These are phyloP conservation scores for Parietaria judaica DNA, from an alignment of 306 rosid genomes.

Conservation along the genomic window DNA sequence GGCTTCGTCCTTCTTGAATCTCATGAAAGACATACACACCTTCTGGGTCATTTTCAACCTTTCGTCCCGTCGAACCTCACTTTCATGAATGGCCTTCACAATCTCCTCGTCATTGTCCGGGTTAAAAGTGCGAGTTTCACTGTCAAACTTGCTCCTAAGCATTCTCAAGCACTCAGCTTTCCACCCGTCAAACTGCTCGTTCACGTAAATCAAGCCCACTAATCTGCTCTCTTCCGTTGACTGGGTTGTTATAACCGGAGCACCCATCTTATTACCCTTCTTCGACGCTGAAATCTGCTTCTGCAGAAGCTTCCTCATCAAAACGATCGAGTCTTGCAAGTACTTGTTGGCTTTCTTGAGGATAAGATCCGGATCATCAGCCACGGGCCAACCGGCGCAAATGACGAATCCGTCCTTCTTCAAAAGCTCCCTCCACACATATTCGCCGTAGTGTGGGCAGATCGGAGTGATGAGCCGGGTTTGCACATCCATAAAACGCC, in stretches of 20 bases:
- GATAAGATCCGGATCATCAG: slow-evolving; percentile 59
- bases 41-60: slow-evolving; percentile 58
- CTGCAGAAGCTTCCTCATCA: slow-evolving; percentile 83
- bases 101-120: slow-evolving; percentile 50
- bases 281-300: slow-evolving; percentile 71
- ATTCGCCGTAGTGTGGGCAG: slow-evolving; percentile 89
- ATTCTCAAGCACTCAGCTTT: slow-evolving; percentile 73
- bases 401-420: slow-evolving; percentile 77
- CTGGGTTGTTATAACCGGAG: slow-evolving; percentile 40
- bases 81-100: slow-evolving; percentile 44
- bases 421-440: slow-evolving; percentile 72
- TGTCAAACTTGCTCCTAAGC: slow-evolving; percentile 49
- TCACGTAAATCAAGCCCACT: slow-evolving; percentile 58
- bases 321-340: slow-evolving; percentile 70
- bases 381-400: slow-evolving; percentile 83
- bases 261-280: slow-evolving; percentile 48
- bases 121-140: slow-evolving; percentile 33
- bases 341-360: slow-evolving; percentile 74
- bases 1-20: slow-evolving; percentile 73
- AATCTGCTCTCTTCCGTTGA: slow-evolving; percentile 37
- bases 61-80: slow-evolving; percentile 50
- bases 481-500: slow-evolving; percentile 87
- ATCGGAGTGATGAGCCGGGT: slow-evolving; percentile 83
- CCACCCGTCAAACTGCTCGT: slow-evolving; percentile 80
- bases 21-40: slow-evolving; percentile 79